These are phyloP conservation scores for Phytopythium sindhum DNA, from an alignment of 352 stramenopile species.

Conservation along the genomic window DNA sequence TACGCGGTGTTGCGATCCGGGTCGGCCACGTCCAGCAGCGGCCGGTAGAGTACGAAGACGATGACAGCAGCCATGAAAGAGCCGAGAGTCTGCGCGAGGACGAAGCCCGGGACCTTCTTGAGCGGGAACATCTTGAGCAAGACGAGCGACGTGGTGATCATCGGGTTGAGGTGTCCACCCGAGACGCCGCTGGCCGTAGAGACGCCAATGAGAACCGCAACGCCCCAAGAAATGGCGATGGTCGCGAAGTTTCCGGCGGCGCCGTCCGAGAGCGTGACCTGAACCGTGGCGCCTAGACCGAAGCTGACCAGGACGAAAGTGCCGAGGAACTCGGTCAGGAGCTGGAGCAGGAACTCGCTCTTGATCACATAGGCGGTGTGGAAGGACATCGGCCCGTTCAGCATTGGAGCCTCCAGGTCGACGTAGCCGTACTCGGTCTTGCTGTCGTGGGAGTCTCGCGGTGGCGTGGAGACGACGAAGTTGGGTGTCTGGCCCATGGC, in stretches of 20 bases:
- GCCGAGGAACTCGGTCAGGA: constrained; percentile 20
- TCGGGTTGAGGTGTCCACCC: constrained; percentile 30
- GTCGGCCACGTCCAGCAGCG: constrained; percentile 32
- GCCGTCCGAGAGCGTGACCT: constrained; percentile 16
- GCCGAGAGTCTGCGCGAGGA: constrained; percentile 25
- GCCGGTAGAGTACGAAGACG: constrained; percentile 35
- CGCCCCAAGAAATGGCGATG: constrained; percentile 35
- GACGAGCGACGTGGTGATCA: constrained; percentile 19
- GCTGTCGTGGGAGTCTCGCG: too few relatives aligned
- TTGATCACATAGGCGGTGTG: constrained; percentile 1
- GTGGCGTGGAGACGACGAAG: too few relatives aligned
- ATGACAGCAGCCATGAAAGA: constrained; percentile 24
- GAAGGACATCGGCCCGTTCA: too few relatives aligned
- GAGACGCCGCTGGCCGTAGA: constrained; percentile 24
- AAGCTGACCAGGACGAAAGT: constrained; percentile 27
- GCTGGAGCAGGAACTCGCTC: constrained; percentile 21
- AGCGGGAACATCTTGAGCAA: constrained; percentile 29
- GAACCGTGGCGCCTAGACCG: constrained; percentile 16
- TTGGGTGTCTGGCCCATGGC: too few relatives aligned
- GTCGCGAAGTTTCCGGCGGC: constrained; percentile 19
- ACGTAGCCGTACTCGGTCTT: too few relatives aligned
- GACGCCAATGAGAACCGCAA: constrained; percentile 39
- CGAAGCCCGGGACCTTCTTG: constrained; percentile 11
- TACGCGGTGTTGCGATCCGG: constrained; percentile 23
- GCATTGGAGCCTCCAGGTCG: too few relatives aligned